Base-by-base conservation (phyloP, 768 basidiomycete genomes). In the Pseudohyphozyma bogoriensis region DNA sequence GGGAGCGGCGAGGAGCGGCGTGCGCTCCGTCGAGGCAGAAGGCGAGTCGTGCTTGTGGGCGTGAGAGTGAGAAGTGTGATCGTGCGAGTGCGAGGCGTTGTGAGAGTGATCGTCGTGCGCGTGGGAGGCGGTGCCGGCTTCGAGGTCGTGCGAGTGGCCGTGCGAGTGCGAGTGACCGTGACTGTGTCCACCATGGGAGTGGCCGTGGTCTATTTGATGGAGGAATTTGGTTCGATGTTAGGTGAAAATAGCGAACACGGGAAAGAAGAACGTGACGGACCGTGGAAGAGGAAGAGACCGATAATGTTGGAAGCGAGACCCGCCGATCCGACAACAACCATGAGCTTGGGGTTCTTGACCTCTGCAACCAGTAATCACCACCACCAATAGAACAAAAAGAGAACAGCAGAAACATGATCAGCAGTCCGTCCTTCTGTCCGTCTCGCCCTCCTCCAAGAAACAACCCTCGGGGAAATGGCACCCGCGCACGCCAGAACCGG, bases 271-370 rank as follows among this genome's bases (percentile, higher is more conserved):
- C 24, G 24, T 51, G 40, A 68, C 82, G 65, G 66, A 88, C 92
- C 95, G 69, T 92, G 91, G 79, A 97, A 97, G 51, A 99, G 76
- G 78, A 93, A 87, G 37, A 99, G 74, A 12, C 95, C 95, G 49
- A 96, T 80, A 31, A 97, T 79, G 70, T 99, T 99, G 29, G 90
- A 95, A 0, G 85, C 81, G 16, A 99, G 76, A 37, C 95, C 95
- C 16, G 90, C 78, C 29, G 82, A 82, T 10, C 95, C 95, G 29
- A 99, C 95, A 26, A 92, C 75, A 12, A 96, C 88, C 35, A 99
- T 81, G 18, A 99, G 77, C 67, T 81, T 82, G 0, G 95, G 89
- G 68, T 87, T 92, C 22, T 84, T 83, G 39, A 99, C 86, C 73
- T 95, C 93, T 88, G 74, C 31, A 20, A n/a, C n/a, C n/a, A n/a